Base-by-base conservation (phyloP, 352 stramenopile species). In the Phytophthora europaea region DNA sequence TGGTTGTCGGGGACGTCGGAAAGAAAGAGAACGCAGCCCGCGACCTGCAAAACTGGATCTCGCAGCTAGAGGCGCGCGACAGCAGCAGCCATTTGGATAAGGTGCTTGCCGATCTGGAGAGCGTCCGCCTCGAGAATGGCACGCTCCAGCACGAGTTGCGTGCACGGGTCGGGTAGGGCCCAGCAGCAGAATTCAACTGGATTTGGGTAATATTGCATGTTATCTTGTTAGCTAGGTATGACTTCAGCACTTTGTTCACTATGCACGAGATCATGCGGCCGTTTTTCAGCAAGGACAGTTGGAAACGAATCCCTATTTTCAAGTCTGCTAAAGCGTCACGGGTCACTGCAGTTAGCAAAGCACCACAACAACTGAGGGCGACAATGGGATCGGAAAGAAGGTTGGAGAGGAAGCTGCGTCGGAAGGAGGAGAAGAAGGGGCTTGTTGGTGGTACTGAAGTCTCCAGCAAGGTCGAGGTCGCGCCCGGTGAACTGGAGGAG, bases 41-140 rank as follows among this genome's bases (percentile, higher is more conserved):
- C 5, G 92, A 96, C 63, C 62, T 97, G 26, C 83, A 92, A 31
- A 96, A 91, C 47, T 97, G 91, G 88, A 94, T 95, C 61, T 82
- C 81, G 15, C 88, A 96, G 67, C 76, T 97, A 2, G 73, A 93
- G 47, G 78, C 80, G n/a, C 90, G 90, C 45, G 85, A 95, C 57
- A 92, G 79, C 56, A 85, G 79, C 26, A 78, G 72, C 5, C 87
- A 95, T 33, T 76, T 97, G 15, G 83, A 95, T 57, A 84, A 84
- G 31, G 88, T 97, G 12, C 70, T 91, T 5, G 71, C 67, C 3
- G 92, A 97, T 80, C 70, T 97, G 10, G 67, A 92, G 47, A 89
- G 79, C 55, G 79, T 97, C 6, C 69, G 82, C 20, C 60, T 79
- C 23, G 92, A 97, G 51, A 97, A 97, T 63, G 71, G 63, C n/a